Base-by-base conservation (phyloP, 192 early-diverging fungal genomes). In the Umbelopsis vinacea region DNA sequence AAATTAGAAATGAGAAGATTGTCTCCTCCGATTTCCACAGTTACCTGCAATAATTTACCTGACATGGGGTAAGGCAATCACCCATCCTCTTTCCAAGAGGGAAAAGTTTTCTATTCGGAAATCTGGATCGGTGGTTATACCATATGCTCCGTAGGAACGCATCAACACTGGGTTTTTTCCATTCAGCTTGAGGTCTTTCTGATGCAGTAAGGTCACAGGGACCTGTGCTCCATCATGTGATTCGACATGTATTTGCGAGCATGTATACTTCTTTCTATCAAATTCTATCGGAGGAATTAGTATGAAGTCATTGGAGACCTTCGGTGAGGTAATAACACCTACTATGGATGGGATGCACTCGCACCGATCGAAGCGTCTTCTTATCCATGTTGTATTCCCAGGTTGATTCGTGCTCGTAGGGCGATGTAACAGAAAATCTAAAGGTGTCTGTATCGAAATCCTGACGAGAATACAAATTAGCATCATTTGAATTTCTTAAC, bases 131-230 rank as follows among this genome's bases (percentile, higher is more conserved):
- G 90, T 85, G 1, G 90, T 85, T 2, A 86, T 82, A 15, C 94
- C 94, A 74, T 95, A 95, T 23, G 94, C 92, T 19, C 92, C 94
- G 67, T 95, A 95, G 0, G 89, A 87, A 14, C 92, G 88, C 70
- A 95, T 77, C 50, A 95, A 70, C 6, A 85, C 75, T 9, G 86
- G 86, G 66, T 88, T 88, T 23, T 83, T 80, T 26, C 79, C 74
- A 71, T 83, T 79, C 66, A 83, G 70, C 7, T 77, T 71, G 40
- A 87, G 67, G 26, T 74, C 74, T 50, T 86, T 84, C 21, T 79
- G 80, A 66, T 86, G 86, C 15, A 93, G 80, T 38, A 93, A 68
- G 2, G 92, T 92, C 37, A 93, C 84, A 1, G 91, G 91, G 53
- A 93, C 82, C 46, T 75, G n/a, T 4, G 73, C 54, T 6, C 75